Percentiles rank a stretch among this genome's conserved stretches.
Evolutionary conservation across 768 basidiomycete species (phyloP).

Genomic region (Macrocybe gigantea): DNA sequence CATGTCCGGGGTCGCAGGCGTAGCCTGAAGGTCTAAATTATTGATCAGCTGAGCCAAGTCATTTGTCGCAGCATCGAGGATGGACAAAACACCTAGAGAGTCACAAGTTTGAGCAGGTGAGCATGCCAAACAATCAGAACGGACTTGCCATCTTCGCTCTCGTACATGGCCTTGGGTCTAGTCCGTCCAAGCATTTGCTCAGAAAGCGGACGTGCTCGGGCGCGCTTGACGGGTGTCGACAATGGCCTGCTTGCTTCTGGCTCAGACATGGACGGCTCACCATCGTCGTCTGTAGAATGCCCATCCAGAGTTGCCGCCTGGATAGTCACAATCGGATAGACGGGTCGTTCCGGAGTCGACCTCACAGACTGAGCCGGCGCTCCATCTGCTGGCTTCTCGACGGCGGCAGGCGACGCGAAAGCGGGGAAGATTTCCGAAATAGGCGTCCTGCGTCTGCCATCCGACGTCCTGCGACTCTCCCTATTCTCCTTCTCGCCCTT

Average conservation of each 20-base stretch:
- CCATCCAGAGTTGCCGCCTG: conserved; percentile 52
- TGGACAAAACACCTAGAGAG: conserved; percentile 49
- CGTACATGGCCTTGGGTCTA: conserved; percentile 45
- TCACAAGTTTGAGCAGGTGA: conserved; percentile 1
- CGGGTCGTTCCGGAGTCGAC: background rate
- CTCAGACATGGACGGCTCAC: conserved; percentile 10
- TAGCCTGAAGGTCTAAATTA: conserved; percentile 76
- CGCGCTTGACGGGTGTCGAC: conserved; percentile 39
- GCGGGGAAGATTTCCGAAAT: conserved; percentile 55
- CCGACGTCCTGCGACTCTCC: conserved; percentile 31
- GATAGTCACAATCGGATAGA: conserved; percentile 32
- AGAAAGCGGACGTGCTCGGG: conserved; percentile 52
- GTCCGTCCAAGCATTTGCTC: conserved; percentile 52
- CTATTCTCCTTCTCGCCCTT: conserved; percentile 36
- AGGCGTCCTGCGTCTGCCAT: conserved; percentile 41
- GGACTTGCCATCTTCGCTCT: conserved; percentile 47
- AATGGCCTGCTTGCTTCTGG: conserved; percentile 10
- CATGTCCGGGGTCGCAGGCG: conserved; percentile 50
- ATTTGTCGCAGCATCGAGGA: conserved; percentile 75
- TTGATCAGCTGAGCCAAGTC: conserved; percentile 76
- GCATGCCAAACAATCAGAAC: conserved; percentile 1
- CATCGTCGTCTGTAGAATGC: conserved; percentile 26
- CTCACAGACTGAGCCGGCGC: conserved; percentile 1
- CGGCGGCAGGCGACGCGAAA: background rate
- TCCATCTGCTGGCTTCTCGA: conserved; percentile 15